Conservation (phyloP, 2,329 filamentous ascomycete species). For the Fusarium pseudoanthophilum region DNA sequence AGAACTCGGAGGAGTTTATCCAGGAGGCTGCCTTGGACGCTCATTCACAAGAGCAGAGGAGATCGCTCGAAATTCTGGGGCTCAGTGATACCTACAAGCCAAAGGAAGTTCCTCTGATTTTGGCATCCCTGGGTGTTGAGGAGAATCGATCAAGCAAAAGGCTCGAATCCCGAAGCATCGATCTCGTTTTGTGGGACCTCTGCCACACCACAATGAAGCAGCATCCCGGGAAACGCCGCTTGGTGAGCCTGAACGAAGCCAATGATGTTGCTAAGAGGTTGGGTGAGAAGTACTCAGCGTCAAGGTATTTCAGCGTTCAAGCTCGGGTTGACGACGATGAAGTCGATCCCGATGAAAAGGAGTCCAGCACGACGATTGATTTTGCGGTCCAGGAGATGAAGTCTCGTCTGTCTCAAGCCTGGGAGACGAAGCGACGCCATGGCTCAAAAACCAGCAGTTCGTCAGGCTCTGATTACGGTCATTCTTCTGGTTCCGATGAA, state of each 20-base stretch:
- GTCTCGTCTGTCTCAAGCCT: conserved; percentile 26
- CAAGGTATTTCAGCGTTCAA: conserved; percentile 52
- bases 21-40: conserved; percentile 12
- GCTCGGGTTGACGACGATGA: conserved; percentile 40
- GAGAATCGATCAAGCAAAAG: conserved; percentile 18
- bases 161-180: conserved; percentile 12
- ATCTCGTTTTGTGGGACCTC: conserved; percentile 49
- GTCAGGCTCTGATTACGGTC: background rate
- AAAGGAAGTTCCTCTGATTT: conserved; percentile 42
- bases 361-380: conserved; percentile 40
- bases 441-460: background rate
- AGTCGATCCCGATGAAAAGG: conserved; percentile 31
- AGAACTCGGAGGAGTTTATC: conserved; percentile 23
- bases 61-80: conserved; percentile 38
- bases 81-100: conserved; percentile 46
- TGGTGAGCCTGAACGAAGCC: conserved; percentile 66
- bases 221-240: conserved; percentile 55
- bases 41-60: conserved; percentile 34
- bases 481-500: background rate
- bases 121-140: conserved; percentile 42
- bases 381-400: conserved; percentile 46
- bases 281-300: conserved; percentile 59
- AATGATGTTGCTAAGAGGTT: conserved; percentile 68
- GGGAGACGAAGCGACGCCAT: conserved; percentile 14
- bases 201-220: conserved; percentile 48